Percentiles rank a stretch among this genome's conserved stretches.
Evolutionary conservation across 1,284 basidiomycete genomes (phyloP).

Genomic region (Afroboletus lepidellus): DNA sequence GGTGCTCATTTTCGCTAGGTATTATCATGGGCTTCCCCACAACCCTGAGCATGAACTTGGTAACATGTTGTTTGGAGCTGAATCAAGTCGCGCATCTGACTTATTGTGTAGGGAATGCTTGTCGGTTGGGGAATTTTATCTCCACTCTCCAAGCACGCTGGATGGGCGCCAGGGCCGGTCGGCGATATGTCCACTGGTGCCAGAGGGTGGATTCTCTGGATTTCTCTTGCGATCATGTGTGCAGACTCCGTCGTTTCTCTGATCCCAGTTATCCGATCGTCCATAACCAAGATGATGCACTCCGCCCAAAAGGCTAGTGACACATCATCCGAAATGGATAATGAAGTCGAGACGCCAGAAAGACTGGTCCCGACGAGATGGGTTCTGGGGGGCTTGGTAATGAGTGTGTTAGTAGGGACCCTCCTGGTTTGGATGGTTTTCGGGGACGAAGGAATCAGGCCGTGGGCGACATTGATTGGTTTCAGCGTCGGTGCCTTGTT

Average conservation of each 20-base stretch:
- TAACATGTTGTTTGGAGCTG: constrained; percentile 33
- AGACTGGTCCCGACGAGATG: constrained; percentile 79
- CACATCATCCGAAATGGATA: constrained; percentile 42
- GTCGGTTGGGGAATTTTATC: constrained; percentile 92
- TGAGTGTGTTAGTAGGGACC: constrained; percentile 71
- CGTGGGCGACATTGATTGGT: constrained; percentile 89
- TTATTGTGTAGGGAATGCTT: constrained; percentile 75
- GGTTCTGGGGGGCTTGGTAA: constrained; percentile 69
- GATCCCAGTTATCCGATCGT: constrained; percentile 64
- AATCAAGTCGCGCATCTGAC: constrained; percentile 4
- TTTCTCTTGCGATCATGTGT: constrained; percentile 92
- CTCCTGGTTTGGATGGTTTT: constrained; percentile 85
- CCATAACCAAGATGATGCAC: constrained; percentile 43
- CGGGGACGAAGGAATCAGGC: constrained; percentile 86
- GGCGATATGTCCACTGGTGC: constrained; percentile 82
- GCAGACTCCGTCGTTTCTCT: constrained; percentile 88
- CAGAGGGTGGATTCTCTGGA: constrained; percentile 94
- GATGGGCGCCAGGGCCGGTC: constrained; percentile 91
- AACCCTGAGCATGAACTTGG: constrained; percentile 89
- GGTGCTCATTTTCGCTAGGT: constrained; percentile 43
- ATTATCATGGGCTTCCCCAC: constrained; percentile 99
- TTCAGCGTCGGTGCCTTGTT: constrained; percentile 82
- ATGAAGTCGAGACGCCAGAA: constrained; percentile 77
- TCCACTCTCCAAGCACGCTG: constrained; percentile 75
- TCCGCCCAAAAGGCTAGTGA: constrained; percentile 20